phyloP scores from a whole-genome alignment of 2,329 filamentous ascomycete species.

The Lasiodiplodia citricola region DNA sequence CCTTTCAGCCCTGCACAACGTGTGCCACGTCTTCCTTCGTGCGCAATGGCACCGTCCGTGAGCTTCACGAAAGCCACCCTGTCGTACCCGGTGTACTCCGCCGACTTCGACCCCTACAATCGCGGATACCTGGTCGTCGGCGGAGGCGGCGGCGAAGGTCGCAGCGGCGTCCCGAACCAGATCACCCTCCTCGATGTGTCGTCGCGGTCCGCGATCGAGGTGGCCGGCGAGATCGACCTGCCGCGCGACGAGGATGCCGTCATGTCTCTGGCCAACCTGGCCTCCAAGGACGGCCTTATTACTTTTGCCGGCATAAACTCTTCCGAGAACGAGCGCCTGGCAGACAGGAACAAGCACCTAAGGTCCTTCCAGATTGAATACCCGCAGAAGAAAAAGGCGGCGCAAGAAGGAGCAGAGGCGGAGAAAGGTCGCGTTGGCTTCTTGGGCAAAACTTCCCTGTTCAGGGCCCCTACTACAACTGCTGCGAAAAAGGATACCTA shows the following conservation, averaged over 20 bases:
- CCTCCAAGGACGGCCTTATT: conserved; percentile 61
- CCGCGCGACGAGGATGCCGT: conserved; percentile 88
- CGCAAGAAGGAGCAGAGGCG: conserved; percentile 38
- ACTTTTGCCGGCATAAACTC: conserved; percentile 83
- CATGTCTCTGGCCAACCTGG: conserved; percentile 75
- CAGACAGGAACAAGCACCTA: conserved; percentile 83
- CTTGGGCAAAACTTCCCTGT: conserved; percentile 59
- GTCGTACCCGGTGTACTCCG: conserved; percentile 83
- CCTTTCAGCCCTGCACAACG: background rate
- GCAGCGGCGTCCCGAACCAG: conserved; percentile 84
- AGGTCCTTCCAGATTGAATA: conserved; percentile 72
- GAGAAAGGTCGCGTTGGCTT: conserved; percentile 47
- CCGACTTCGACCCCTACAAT: conserved; percentile 86
- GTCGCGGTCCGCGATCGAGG: conserved; percentile 66
- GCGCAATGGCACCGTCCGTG: conserved; percentile 37
- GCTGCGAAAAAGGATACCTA: conserved; percentile 61
- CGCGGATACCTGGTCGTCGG: conserved; percentile 77
- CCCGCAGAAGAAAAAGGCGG: conserved; percentile 51
- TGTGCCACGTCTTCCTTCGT: background rate
- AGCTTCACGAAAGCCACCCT: conserved; percentile 68
- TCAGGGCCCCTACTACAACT: conserved; percentile 47
- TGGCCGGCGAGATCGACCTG: conserved; percentile 75
- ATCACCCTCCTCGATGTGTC: conserved; percentile 79
- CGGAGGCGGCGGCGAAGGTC: conserved; percentile 76
- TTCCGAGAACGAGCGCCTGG: conserved; percentile 70